Conservation (phyloP, 257 asterid genomes). For the Craterostigma plantagineum region DNA sequence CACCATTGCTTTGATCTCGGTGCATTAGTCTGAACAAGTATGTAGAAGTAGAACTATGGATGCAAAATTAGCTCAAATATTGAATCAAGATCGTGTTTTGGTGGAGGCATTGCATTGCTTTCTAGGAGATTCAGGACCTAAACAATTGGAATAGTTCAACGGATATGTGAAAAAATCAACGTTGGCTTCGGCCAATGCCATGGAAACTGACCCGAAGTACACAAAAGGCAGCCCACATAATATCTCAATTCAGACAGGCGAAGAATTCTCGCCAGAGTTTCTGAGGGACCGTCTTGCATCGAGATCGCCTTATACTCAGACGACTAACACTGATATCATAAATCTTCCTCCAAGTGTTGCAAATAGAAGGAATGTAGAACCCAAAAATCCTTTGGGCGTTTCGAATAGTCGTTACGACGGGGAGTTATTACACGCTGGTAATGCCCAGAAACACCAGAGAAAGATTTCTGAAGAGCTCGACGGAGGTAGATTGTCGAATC, state of each 20-base stretch:
- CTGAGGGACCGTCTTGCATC: constrained; percentile 36
- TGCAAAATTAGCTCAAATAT: no score
- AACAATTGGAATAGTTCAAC: constrained; percentile 9
- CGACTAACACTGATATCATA: constrained; percentile 12
- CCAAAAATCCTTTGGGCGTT: constrained; percentile 15
- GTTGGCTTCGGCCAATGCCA: constrained; percentile 5
- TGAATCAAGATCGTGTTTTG: no score
- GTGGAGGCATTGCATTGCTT: no score
- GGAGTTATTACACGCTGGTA: constrained; percentile 14
- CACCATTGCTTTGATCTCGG: no score
- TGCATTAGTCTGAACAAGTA: neutral
- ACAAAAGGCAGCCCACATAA: constrained; percentile 18
- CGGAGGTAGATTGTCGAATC: constrained; percentile 16
- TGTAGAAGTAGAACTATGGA: no score
- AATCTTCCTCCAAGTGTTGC: constrained; percentile 21
- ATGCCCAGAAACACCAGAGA: constrained; percentile 12
- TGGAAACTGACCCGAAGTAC: constrained; percentile 15
- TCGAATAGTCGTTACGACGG: constrained; percentile 11
- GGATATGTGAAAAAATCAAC: constrained; percentile 13
- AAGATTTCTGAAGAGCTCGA: constrained; percentile 23
- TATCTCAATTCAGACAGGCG: constrained; percentile 65
- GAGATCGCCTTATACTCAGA: constrained; percentile 13
- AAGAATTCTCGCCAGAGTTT: constrained; percentile 65
- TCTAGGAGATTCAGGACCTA: no score
- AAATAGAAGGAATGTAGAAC: constrained; percentile 16